Evolutionary conservation across 2,329 filamentous ascomycete species (phyloP).

Genomic region (Fusarium coffeatum): DNA sequence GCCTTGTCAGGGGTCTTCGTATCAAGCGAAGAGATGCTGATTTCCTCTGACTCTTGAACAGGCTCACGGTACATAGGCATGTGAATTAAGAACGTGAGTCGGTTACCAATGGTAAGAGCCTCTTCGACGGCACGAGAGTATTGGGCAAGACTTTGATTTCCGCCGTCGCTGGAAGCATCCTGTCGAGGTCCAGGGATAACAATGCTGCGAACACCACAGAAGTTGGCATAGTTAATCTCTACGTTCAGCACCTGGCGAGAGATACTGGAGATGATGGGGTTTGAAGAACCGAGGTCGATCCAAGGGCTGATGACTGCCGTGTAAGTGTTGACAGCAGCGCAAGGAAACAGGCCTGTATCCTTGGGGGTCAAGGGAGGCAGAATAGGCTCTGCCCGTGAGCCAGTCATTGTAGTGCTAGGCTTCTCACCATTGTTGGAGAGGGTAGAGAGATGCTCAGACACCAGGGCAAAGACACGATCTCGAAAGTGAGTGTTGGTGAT

Average conservation of each 20-base stretch:
- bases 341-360: conserved; percentile 80
- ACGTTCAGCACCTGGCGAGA: conserved; percentile 91
- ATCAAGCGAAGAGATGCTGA: conserved; percentile 62
- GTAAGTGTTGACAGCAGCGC: conserved; percentile 75
- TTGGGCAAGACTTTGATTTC: conserved; percentile 69
- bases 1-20: conserved; percentile 49
- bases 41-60: conserved; percentile 63
- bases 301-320: conserved; percentile 87
- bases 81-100: conserved; percentile 83
- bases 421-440: conserved; percentile 56
- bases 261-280: conserved; percentile 85
- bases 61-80: conserved; percentile 85
- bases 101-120: conserved; percentile 77
- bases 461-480: conserved; percentile 71
- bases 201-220: conserved; percentile 88
- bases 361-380: conserved; percentile 78
- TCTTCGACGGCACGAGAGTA: conserved; percentile 89
- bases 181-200: conserved; percentile 82
- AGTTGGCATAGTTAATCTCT: conserved; percentile 94
- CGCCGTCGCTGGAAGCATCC: conserved; percentile 65
- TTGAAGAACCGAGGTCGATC: conserved; percentile 88
- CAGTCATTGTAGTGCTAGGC: conserved; percentile 56
- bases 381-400: conserved; percentile 65
- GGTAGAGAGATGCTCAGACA: conserved; percentile 65
- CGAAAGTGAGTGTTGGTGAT: conserved; percentile 82